Evolutionary conservation across 139 green algal species (phyloP), one percentile per base, ranked within the genome.

Genomic region (Tetraselmis striata): DNA sequence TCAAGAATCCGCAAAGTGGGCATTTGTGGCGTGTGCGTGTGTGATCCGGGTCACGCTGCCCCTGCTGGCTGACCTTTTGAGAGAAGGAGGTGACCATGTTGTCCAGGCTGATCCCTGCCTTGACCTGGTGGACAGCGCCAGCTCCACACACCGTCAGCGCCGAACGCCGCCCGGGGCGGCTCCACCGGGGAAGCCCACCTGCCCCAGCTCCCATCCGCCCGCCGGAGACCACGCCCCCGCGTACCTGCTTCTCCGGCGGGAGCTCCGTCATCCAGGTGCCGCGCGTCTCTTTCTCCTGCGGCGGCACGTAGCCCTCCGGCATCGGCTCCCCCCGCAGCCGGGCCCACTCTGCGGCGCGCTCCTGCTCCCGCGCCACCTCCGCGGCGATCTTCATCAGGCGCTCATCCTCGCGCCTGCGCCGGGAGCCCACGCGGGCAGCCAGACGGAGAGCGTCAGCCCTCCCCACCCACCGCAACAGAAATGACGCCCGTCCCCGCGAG

Each of bases 261-360:
- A 97, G 90, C 22, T 93, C 89, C 2, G 93, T 97, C 93, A 97
- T 97, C 93, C 93, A 97, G 1, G 77, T 77, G 2, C 95, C 93
- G 0, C 93, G 85, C 67, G 23, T 29, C 30, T 45, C 28, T 0
- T 80, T 58, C 28, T 28, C 23, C 29, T 23, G 24, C 11, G 81
- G 80, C 2, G 88, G 86, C 0, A 78, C 78, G 74, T 85, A 31
- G 32, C 91, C 91, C 75, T 89, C 91, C 24, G 86, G 84, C 1
- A 84, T 88, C 1, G 85, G 89, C 83, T 91, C 79, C 2, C 93
- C 92, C n/a, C 87, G 87, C 0, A 86, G 90, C 23, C 91, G 75
- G 26, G 82, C 75, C 94, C 94, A 97, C 78, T 91, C 83, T 5
- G 88, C 86, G 79, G 88, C 84, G 1, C 90, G 83, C 87, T 95